These are phyloP conservation scores for Gynostemma pentaphyllum DNA, from an alignment of 306 rosid species.

Conservation along the genomic window DNA sequence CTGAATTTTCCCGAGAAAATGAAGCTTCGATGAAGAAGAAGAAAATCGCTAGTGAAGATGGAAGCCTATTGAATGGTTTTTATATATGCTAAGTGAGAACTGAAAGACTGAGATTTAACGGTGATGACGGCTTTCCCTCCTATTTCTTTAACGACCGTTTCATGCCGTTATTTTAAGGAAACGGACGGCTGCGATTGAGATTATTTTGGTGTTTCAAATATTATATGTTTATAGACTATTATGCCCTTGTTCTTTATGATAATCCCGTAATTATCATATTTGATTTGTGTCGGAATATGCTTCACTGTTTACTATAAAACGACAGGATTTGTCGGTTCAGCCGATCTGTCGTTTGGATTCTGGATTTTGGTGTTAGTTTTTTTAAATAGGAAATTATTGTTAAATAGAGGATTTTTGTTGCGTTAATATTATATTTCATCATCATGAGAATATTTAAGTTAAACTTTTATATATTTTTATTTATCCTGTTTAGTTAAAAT, in stretches of 20 bases:
- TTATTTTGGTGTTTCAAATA: neutral
- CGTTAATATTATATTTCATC: too few relatives aligned
- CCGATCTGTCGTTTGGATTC: neutral
- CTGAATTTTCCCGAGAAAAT: neutral
- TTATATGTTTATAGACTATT: neutral
- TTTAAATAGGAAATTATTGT: too few relatives aligned
- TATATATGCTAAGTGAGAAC: slow-evolving; percentile 20
- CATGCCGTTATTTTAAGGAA: neutral
- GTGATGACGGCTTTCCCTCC: slow-evolving; percentile 30
- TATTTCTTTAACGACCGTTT: slow-evolving; percentile 4
- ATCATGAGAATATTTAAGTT: too few relatives aligned
- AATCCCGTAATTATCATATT: neutral
- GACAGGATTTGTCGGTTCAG: neutral
- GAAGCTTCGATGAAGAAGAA: neutral
- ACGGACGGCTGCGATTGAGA: neutral
- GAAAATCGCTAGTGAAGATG: too few relatives aligned
- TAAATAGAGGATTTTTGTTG: too few relatives aligned
- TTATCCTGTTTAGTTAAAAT: too few relatives aligned
- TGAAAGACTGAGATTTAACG: slow-evolving; percentile 10
- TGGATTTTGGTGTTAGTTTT: neutral
- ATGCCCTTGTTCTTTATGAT: neutral
- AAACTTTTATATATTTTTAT: too few relatives aligned
- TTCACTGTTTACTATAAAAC: neutral
- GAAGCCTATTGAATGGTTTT: neutral
- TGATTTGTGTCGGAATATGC: neutral